Base-by-base conservation (phyloP, 495 filamentous ascomycete species). In the Aspergillus carlsbadensis region DNA sequence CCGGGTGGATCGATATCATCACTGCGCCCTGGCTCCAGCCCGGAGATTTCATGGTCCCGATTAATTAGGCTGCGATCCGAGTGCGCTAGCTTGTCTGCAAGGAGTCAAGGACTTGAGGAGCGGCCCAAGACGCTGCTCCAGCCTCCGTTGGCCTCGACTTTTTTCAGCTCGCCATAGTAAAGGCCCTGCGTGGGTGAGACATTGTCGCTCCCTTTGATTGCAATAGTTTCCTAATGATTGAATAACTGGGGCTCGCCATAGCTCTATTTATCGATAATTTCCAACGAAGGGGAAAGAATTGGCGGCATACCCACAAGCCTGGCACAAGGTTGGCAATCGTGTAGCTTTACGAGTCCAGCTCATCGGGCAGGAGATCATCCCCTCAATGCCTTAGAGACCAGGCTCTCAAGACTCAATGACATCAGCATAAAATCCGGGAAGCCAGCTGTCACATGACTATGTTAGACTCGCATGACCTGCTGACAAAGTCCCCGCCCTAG, bases 141-240 rank as follows among this genome's bases (percentile, higher is more conserved):
- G 31, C 46, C 42, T 56, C 53, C 44, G 15, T 53, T 37, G 59
- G 53, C 62, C 57, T 46, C 48, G 53, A 60, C 54, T 47, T 44
- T 47, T 44, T 52, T 17, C 33, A 45, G 37, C 17, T 29, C 20
- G 40, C 43, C 20, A 22, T 56, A n/a, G n/a, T n/a, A 29, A 24
- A 46, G 43, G 52, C 37, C 43, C 63, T 48, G 63, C 57, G 62
- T 62, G 63, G 63, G 63, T 54, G 54, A 62, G 57, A 62, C 63
- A 65, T 57, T 57, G 57, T 62, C 57, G 39, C 57, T 56, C 63
- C 63, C 63, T 65, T 55, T 47, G 20, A 42, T 56, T 46, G 59
- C 59, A 60, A 65, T 65, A 62, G 57, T 17, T 41, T 5, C 29
- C 13, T 39, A 54, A 61, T 61, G 58, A 62, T 62, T 62, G 60